Conservation (phyloP, 2,329 filamentous ascomycete species). For the Cercospora sp. region DNA sequence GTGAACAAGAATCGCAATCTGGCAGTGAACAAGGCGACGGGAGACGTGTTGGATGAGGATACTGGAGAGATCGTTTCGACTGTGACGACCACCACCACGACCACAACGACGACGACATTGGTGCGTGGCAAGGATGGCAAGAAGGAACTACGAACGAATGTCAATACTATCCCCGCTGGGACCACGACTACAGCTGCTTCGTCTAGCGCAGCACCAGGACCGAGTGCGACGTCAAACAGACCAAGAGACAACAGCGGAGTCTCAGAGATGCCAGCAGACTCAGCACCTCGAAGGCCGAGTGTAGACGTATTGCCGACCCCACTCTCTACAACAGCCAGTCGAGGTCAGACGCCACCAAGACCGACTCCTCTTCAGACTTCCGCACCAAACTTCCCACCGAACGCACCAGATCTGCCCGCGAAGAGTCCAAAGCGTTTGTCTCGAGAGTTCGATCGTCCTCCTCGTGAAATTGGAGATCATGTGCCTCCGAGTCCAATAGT, state of each 20-base stretch:
- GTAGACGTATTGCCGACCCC: conserved; percentile 7
- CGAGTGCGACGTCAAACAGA: not conserved
- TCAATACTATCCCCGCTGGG: conserved; percentile 19
- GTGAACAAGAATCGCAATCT: conserved; percentile 32
- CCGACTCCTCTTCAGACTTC: conserved; percentile 7
- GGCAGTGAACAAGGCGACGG: conserved; percentile 32
- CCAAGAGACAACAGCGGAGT: conserved; percentile 21
- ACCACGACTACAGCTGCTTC: conserved; percentile 10
- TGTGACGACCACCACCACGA: conserved; percentile 37
- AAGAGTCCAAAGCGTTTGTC: conserved; percentile 18
- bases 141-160: conserved; percentile 25
- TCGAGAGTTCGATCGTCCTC: conserved; percentile 11
- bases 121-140: conserved; percentile 26
- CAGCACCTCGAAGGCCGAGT: conserved; percentile 14
- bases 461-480: conserved; percentile 9
- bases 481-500: conserved; percentile 17
- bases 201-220: not conserved
- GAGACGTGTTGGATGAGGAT: conserved; percentile 35
- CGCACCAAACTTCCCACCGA: not conserved
- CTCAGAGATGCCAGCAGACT: conserved; percentile 30
- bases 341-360: conserved; percentile 10
- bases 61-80: conserved; percentile 36
- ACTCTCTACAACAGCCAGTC: conserved; percentile 2
- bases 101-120: conserved; percentile 33
- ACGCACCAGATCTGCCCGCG: conserved; percentile 12